Evolutionary conservation across 257 asterid species (phyloP).

Genomic region (Pogostemon cablin): DNA sequence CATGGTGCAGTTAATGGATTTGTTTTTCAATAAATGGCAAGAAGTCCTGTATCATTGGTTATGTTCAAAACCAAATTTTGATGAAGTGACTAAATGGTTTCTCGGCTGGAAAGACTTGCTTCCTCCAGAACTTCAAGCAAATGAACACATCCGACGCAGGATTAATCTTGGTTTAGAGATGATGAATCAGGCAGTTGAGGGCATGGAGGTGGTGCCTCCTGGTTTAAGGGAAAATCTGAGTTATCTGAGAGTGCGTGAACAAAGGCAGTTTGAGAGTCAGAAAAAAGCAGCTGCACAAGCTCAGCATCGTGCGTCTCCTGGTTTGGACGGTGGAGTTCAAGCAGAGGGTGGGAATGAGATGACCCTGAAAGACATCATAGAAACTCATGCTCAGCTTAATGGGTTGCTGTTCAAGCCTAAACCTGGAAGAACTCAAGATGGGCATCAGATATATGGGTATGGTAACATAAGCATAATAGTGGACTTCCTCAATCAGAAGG

Average conservation of each 20-base stretch:
- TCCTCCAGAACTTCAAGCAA: constrained; percentile 74
- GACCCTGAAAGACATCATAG: constrained; percentile 62
- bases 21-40: constrained; percentile 89
- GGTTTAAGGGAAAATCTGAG: constrained; percentile 77
- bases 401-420: constrained; percentile 65
- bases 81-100: constrained; percentile 79
- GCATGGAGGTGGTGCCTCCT: constrained; percentile 80
- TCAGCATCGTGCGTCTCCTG: constrained; percentile 45
- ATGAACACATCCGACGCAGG: constrained; percentile 65
- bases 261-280: constrained; percentile 81
- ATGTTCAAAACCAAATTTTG: constrained; percentile 68
- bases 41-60: constrained; percentile 86
- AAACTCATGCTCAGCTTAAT: constrained; percentile 55
- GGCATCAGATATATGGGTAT: constrained; percentile 81
- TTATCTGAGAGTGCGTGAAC: constrained; percentile 68
- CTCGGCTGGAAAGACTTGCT: constrained; percentile 83
- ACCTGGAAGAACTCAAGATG: constrained; percentile 86
- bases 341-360: constrained; percentile 48
- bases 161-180: constrained; percentile 68
- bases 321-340: constrained; percentile 41
- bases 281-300: constrained; percentile 74
- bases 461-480: constrained; percentile 73
- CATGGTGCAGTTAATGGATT: constrained; percentile 71
- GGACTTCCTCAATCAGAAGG: constrained; percentile 72
- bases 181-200: constrained; percentile 90